Evolutionary conservation across 2,329 filamentous ascomycete genomes (phyloP), one percentile per base, ranked within the genome.

Genomic region (Stagonosporopsis chrysanthemi): DNA sequence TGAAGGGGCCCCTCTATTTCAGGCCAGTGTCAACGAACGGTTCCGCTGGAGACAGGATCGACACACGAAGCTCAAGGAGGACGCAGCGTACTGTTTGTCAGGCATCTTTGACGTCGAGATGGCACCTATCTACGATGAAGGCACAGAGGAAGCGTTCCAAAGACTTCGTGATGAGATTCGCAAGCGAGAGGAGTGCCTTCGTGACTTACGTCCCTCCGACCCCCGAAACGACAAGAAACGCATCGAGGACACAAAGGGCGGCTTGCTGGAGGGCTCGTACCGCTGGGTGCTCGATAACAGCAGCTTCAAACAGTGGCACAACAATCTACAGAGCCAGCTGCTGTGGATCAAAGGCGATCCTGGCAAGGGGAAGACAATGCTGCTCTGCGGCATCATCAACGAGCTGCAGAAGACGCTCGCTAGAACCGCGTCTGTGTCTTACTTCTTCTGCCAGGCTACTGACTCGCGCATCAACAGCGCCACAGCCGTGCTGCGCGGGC

Each of bases 301-400:
- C 11, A 50, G 58, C 43, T 73, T 70, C 47, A 45, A 57, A 40
- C 52, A 52, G 47, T 73, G 69, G 69, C 56, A 52, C 11, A 43
- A 70, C 57, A 56, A 54, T 19, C 49, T 68, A 15, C 56, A 71
- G 12, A 60, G 51, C 17, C 64, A n/a, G n/a, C n/a, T n/a, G n/a
- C n/a, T n/a, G n/a, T n/a, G n/a, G n/a, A n/a, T n/a, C n/a, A n/a
- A n/a, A n/a, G n/a, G n/a, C n/a, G n/a, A n/a, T n/a, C n/a, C n/a
- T n/a, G n/a, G n/a, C n/a, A n/a, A n/a, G n/a, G 47, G 76, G 68
- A 79, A 78, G 61, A 79, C 76, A 6, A 79, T 79, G 76, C 60
- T 77, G 15, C 60, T 76, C 2, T 62, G 56, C 44, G 56, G 52
- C 43, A 51, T 62, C 11, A 71, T 77, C 39, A 59, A 77, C 39